A percentile compares a stretch with the other conserved stretches of the same genome.
phyloP scores from a whole-genome alignment of 768 basidiomycete species.

The Xanthoconium purpureum region DNA sequence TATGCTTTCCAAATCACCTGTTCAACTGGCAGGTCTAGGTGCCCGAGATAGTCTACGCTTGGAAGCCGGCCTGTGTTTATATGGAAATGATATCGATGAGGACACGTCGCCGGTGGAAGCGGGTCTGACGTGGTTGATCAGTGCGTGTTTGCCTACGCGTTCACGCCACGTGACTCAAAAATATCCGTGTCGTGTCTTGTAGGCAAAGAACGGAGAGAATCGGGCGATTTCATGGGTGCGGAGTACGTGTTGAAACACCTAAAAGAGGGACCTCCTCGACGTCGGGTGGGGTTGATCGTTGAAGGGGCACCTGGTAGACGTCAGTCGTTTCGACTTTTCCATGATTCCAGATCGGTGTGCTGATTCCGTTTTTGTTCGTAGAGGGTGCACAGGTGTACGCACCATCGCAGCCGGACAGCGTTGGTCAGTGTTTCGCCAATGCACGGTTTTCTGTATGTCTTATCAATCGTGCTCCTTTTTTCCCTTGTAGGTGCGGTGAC shows the following conservation, averaged over 20 bases:
- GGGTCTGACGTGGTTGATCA: conserved; percentile 89
- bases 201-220: conserved; percentile 82
- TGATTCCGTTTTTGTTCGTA: conserved; percentile 25
- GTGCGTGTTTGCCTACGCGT: conserved; percentile 41
- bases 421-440: conserved; percentile 48
- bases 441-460: conserved; percentile 1
- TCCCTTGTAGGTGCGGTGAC: conserved; percentile 60
- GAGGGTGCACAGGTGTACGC: conserved; percentile 78
- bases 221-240: conserved; percentile 75
- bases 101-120: conserved; percentile 85
- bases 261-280: conserved; percentile 70
- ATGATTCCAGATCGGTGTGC: background rate
- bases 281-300: conserved; percentile 80
- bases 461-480: background rate
- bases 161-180: background rate
- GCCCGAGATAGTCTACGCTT: conserved; percentile 91
- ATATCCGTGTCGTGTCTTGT: background rate
- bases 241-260: conserved; percentile 70
- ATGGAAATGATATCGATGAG: conserved; percentile 93
- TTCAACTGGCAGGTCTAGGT: conserved; percentile 86
- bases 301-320: conserved; percentile 85
- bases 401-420: conserved; percentile 48
- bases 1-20: conserved; percentile 55
- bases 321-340: conserved; percentile 32
- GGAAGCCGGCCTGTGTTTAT: conserved; percentile 96